Conservation (phyloP, 1,284 basidiomycete species). For the Gomphus sp. region DNA sequence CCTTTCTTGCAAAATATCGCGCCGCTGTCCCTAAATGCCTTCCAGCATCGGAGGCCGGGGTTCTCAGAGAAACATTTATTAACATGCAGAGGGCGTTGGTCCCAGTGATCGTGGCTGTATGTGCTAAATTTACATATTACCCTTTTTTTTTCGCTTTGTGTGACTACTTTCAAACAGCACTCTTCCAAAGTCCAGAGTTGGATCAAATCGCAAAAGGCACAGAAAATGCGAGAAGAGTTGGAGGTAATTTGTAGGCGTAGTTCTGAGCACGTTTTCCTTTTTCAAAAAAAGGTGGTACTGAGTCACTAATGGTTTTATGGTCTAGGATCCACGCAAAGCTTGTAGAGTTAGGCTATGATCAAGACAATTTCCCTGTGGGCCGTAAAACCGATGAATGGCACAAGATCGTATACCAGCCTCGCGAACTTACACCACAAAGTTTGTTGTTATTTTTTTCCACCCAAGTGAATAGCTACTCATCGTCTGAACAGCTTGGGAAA, state of each 20-base stretch:
- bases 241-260: background rate
- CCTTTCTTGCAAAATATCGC: background rate
- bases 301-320: background rate
- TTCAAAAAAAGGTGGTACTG: background rate
- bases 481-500: background rate
- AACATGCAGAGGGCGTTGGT: background rate
- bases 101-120: background rate
- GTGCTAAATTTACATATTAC: background rate
- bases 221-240: background rate
- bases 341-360: background rate
- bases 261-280: background rate
- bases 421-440: background rate
- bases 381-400: background rate
- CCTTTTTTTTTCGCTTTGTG: background rate
- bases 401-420: conserved; percentile 1
- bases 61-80: background rate
- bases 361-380: background rate
- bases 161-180: background rate
- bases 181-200: background rate
- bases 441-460: background rate
- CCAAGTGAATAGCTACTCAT: background rate
- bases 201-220: background rate
- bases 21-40: background rate
- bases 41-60: background rate
- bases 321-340: background rate